A percentile compares a stretch with the other conserved stretches of the same genome.
Conservation (phyloP, 2,329 filamentous ascomycete genomes). For the Neoscytalidium dimidiatum region DNA sequence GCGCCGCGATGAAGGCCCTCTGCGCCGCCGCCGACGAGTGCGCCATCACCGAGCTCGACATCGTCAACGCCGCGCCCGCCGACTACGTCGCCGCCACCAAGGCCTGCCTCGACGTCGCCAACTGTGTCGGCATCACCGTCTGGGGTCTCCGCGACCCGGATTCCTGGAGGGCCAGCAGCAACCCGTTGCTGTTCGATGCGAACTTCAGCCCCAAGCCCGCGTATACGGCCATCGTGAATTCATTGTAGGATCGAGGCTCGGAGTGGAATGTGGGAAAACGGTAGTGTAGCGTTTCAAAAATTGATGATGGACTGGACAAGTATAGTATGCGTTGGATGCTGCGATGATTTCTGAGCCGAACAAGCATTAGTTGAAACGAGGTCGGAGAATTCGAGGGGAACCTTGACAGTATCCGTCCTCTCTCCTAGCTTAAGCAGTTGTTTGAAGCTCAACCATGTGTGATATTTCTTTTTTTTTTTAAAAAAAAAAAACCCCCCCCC, state of each 20-base stretch:
- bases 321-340: too few relatives aligned
- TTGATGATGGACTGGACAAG: too few relatives aligned
- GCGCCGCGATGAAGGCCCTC: slow-evolving; percentile 55
- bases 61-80: slow-evolving; percentile 55
- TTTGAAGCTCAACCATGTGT: too few relatives aligned
- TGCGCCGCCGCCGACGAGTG: slow-evolving; percentile 58
- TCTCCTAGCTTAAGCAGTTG: too few relatives aligned
- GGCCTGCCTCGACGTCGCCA: slow-evolving; percentile 59
- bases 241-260: not conserved
- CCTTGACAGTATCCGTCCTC: too few relatives aligned
- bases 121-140: slow-evolving; percentile 68
- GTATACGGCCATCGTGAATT: slow-evolving; percentile 33
- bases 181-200: slow-evolving; percentile 46
- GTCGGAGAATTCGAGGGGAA: too few relatives aligned
- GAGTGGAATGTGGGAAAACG: not conserved
- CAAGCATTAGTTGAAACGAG: too few relatives aligned
- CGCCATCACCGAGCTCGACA: slow-evolving; percentile 70
- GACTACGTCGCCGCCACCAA: slow-evolving; percentile 60
- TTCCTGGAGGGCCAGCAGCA: slow-evolving; percentile 41
- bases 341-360: too few relatives aligned
- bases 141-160: slow-evolving; percentile 54
- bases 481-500: too few relatives aligned
- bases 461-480: too few relatives aligned
- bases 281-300: too few relatives aligned
- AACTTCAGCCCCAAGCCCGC: slow-evolving; percentile 45